A percentile compares a stretch with the other conserved stretches of the same genome.
Evolutionary conservation across 1,284 basidiomycete genomes (phyloP).

Genomic region (Cryptococcus amylolentus): DNA sequence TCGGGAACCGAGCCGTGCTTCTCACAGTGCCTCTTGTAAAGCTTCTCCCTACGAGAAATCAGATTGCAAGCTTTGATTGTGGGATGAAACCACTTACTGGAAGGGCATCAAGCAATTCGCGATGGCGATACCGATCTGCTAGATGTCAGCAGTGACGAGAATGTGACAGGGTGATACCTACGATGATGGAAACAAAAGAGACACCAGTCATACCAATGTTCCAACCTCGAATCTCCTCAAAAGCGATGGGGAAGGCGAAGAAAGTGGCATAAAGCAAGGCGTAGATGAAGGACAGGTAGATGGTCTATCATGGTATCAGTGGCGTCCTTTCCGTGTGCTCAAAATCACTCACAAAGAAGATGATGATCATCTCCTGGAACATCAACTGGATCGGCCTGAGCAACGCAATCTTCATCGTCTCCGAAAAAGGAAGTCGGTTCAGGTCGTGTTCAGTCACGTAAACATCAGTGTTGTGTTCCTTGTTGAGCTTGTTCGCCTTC

Average conservation of each 20-base stretch:
- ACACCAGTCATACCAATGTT: slow-evolving; percentile 44
- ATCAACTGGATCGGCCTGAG: slow-evolving; percentile 49
- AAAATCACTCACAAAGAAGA: slow-evolving; percentile 42
- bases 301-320: neutral
- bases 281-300: slow-evolving; percentile 53
- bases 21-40: slow-evolving; percentile 21
- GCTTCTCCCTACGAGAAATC: slow-evolving; percentile 19
- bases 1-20: slow-evolving; percentile 19
- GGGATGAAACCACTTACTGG: slow-evolving; percentile 7
- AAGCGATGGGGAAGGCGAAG: slow-evolving; percentile 47
- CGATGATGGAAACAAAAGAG: slow-evolving; percentile 43
- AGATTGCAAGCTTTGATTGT: too few relatives aligned
- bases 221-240: slow-evolving; percentile 46
- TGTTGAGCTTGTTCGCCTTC: slow-evolving; percentile 43
- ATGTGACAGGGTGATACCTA: slow-evolving; percentile 12
- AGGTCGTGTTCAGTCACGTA: slow-evolving; percentile 41
- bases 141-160: neutral
- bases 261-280: slow-evolving; percentile 44
- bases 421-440: slow-evolving; percentile 29
- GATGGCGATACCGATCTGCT: slow-evolving; percentile 33
- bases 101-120: slow-evolving; percentile 35
- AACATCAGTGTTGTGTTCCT: slow-evolving; percentile 44
- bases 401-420: slow-evolving; percentile 44
- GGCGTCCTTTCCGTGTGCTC: neutral
- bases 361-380: slow-evolving; percentile 49